Conservation (phyloP, 176 grass and related monocot species). For the Oryza australiensis region DNA sequence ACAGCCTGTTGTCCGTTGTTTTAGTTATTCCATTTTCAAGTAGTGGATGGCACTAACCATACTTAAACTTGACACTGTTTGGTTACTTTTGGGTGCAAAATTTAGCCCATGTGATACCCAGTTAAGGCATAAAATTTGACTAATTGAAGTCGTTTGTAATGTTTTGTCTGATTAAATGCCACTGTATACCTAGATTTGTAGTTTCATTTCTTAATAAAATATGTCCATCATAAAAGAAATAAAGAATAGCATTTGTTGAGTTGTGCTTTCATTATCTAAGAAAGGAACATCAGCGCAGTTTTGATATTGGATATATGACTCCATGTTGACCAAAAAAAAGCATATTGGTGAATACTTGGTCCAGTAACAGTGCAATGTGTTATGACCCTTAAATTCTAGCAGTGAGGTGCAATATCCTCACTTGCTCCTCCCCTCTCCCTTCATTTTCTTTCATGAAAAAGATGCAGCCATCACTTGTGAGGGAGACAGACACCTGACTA, state of each 20-base stretch:
- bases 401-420: slow-evolving; percentile 28
- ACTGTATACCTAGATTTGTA: background rate
- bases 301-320: background rate
- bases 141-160: background rate
- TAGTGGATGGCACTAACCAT: slow-evolving; percentile 13
- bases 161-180: background rate
- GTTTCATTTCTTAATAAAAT: background rate
- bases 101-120: background rate
- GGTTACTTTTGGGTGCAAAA: background rate
- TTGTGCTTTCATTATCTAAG: background rate
- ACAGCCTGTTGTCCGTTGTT: background rate
- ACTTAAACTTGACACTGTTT: background rate
- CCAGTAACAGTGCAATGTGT: slow-evolving; percentile 34
- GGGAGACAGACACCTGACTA: slow-evolving; percentile 10
- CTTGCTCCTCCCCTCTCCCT: slow-evolving; percentile 5
- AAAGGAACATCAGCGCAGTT: background rate
- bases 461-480: slow-evolving; percentile 35
- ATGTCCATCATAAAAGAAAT: background rate
- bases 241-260: background rate
- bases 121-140: background rate
- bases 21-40: background rate
- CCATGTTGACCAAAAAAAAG: slow-evolving; percentile 28
- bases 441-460: slow-evolving; percentile 28
- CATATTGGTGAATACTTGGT: slow-evolving; percentile 21
- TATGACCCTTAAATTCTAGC: slow-evolving; percentile 38